phyloP scores from a whole-genome alignment of 2,329 filamentous ascomycete genomes.

The Aspergillus sp. region DNA sequence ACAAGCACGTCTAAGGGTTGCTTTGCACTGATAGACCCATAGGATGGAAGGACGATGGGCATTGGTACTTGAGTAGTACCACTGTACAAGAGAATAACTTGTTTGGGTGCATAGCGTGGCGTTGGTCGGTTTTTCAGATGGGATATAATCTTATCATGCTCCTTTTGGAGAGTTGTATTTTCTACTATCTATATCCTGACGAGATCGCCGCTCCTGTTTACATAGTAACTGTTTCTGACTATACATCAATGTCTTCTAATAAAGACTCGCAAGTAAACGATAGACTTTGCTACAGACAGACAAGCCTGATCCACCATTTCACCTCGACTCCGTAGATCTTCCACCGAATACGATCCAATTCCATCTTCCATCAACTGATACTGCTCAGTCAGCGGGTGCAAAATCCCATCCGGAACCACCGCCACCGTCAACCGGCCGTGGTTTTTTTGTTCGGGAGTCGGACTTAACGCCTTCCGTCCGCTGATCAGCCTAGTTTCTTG shows the following conservation, averaged over 20 bases:
- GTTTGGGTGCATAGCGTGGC: constrained; percentile 38
- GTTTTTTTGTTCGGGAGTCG: constrained; percentile 1
- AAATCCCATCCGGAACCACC: no score
- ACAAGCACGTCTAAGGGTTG: constrained; percentile 55
- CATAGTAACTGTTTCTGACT: constrained; percentile 5
- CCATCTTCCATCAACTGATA: no score
- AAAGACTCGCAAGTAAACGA: no score
- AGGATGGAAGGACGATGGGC: constrained; percentile 2
- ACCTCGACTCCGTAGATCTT: no score
- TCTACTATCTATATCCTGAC: constrained; percentile 36
- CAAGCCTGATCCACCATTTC: no score
- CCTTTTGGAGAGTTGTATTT: constrained; percentile 55
- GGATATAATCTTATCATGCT: constrained; percentile 12
- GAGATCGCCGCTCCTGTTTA: constrained; percentile 64
- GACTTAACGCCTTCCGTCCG: constrained; percentile 2
- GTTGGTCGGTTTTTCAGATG: constrained; percentile 28
- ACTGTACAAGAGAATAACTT: constrained; percentile 20
- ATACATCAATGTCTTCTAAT: no score
- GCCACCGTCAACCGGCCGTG: background rate
- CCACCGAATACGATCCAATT: no score
- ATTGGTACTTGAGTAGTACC: constrained; percentile 10
- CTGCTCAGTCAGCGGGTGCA: no score
- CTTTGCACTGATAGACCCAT: background rate
- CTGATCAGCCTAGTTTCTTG: no score
- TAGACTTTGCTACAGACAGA: no score